A percentile compares a stretch with the other conserved stretches of the same genome.
Conservation (phyloP, 352 stramenopile species). For the Phytophthora macrochlamydospora region DNA sequence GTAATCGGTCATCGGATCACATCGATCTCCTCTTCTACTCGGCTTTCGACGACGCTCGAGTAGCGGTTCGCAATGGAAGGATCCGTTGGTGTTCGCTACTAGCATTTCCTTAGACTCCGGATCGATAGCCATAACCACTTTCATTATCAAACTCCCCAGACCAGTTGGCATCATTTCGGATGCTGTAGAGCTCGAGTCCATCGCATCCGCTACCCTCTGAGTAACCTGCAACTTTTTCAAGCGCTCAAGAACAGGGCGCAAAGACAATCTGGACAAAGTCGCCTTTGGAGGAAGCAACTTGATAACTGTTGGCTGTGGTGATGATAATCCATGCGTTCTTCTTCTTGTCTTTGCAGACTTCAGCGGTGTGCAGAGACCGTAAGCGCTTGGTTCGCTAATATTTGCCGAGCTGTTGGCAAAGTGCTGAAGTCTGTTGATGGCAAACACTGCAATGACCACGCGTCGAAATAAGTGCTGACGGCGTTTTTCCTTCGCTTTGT, state of each 20-base stretch:
- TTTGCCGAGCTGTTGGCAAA: conserved; percentile 8
- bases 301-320: conserved; percentile 39
- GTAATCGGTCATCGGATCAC: conserved; percentile 34
- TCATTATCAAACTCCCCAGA: conserved; percentile 46
- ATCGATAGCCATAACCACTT: conserved; percentile 53
- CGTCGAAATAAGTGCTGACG: conserved; percentile 45
- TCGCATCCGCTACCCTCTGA: conserved; percentile 35
- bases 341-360: conserved; percentile 32
- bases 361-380: conserved; percentile 49
- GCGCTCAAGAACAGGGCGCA: conserved; percentile 44
- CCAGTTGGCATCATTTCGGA: conserved; percentile 10
- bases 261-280: conserved; percentile 32
- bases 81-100: conserved; percentile 43
- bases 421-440: conserved; percentile 61
- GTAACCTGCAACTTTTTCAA: conserved; percentile 40
- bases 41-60: conserved; percentile 39
- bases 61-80: conserved; percentile 60
- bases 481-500: conserved; percentile 16
- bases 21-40: conserved; percentile 9
- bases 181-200: conserved; percentile 15
- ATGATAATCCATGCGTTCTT: conserved; percentile 11
- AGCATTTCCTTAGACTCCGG: conserved; percentile 43
- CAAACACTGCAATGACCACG: conserved; percentile 68
- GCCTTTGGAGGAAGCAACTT: conserved; percentile 46
- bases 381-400: conserved; percentile 18